A percentile compares a stretch with the other conserved stretches of the same genome.
These are phyloP conservation scores for Diaporthe velutina DNA, from an alignment of 2,329 filamentous ascomycete species.

Conservation along the genomic window DNA sequence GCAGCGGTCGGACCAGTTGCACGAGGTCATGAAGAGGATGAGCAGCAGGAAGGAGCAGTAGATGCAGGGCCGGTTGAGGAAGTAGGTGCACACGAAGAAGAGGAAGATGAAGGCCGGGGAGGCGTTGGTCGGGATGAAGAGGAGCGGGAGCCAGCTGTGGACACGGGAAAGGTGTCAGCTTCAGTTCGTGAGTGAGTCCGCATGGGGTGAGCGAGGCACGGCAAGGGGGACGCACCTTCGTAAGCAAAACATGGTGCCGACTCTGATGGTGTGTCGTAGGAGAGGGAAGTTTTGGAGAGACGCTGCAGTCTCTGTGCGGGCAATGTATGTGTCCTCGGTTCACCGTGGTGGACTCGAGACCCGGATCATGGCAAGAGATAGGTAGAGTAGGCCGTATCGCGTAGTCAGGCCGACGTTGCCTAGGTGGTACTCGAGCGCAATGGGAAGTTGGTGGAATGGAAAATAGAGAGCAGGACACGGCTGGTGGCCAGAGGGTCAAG, in stretches of 20 bases:
- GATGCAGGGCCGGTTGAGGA: slow-evolving; percentile 95
- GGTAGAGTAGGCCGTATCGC: neutral
- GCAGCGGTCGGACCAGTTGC: slow-evolving; percentile 89
- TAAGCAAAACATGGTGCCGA: slow-evolving; percentile 72
- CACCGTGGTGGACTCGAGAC: slow-evolving; percentile 27
- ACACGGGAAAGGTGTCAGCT: slow-evolving; percentile 27
- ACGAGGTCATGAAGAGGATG: slow-evolving; percentile 92
- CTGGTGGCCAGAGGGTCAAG: slow-evolving; percentile 2
- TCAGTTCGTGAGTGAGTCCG: slow-evolving; percentile 16
- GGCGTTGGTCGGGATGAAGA: slow-evolving; percentile 89
- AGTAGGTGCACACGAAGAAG: slow-evolving; percentile 93
- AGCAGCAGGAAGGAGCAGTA: slow-evolving; percentile 98
- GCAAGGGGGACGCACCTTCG: slow-evolving; percentile 63
- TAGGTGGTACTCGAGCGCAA: neutral
- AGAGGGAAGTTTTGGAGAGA: neutral
- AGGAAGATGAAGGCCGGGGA: slow-evolving; percentile 88
- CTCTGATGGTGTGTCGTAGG: slow-evolving; percentile 2
- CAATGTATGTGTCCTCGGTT: slow-evolving; percentile 34
- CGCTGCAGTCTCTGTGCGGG: neutral
- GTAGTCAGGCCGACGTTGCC: neutral
- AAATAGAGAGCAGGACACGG: neutral
- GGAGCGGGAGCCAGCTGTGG: slow-evolving; percentile 83
- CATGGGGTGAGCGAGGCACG: slow-evolving; percentile 1
- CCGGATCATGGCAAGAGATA: slow-evolving; percentile 31
- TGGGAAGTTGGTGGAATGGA: neutral